These are phyloP conservation scores for Vaccinium darrowii DNA, from an alignment of 148 eudicot genomes.

Conservation along the genomic window DNA sequence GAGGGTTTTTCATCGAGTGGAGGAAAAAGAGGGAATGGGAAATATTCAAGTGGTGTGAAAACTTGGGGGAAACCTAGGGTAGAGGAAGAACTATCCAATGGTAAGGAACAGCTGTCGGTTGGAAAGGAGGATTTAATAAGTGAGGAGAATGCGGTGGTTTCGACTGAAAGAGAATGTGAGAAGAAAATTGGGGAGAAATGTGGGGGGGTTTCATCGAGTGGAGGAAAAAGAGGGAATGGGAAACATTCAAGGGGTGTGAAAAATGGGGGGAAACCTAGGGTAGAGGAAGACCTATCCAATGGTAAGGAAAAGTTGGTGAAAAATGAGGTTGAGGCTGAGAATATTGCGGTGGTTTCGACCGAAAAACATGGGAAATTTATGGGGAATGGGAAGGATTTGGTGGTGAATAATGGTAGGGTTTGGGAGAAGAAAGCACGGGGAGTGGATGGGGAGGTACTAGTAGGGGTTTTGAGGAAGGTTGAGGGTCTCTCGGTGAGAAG, in stretches of 20 bases:
- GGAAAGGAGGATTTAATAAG: neutral
- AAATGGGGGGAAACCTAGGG: neutral
- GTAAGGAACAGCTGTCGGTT: neutral
- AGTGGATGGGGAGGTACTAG: neutral
- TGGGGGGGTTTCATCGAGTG: neutral
- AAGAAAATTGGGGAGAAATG: neutral
- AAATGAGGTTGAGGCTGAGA: neutral
- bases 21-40: neutral
- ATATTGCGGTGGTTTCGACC: neutral
- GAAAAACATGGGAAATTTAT: neutral
- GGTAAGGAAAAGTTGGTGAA: neutral
- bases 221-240: neutral
- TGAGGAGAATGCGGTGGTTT: neutral
- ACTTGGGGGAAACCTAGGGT: neutral
- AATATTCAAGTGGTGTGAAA: neutral
- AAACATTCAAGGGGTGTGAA: neutral
- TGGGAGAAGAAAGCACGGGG: neutral
- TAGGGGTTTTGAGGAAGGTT: neutral
- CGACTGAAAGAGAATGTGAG: neutral
- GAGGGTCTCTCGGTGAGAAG: constrained; percentile 5
- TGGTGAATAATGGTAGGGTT: neutral
- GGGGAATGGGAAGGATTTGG: neutral
- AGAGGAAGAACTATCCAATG: neutral
- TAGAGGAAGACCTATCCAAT: neutral
- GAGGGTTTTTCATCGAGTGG: neutral